Evolutionary conservation across 768 basidiomycete species (phyloP), one percentile per base, ranked within the genome.

Genomic region (Xerocomus spinulosus): DNA sequence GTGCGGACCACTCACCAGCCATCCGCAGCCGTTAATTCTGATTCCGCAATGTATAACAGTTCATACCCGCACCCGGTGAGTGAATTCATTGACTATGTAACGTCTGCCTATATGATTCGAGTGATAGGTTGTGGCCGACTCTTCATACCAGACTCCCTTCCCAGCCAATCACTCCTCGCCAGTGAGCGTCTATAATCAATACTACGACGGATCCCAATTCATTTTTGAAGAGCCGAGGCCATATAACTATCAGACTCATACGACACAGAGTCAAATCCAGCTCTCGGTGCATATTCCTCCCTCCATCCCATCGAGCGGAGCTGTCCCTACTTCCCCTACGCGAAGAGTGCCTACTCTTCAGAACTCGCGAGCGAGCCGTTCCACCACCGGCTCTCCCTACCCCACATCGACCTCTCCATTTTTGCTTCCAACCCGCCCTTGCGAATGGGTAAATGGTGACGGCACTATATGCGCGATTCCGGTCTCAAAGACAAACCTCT

Each of bases 401-500:
- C 29, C 0, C 2, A 13, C 36, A 1, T 29, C 2, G 13, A 49
- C 46, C 15, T 21, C 50, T 12, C 29, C 21, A 3, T 53, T 57
- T 4, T 40, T 1, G 23, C 41, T 9, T 1, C 29, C 0, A 3
- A 8, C 21, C n/a, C 15, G 2, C 25, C 9, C 1, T 1, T 62
- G 62, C 17, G 4, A 24, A 2, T 64, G 60, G 60, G 2, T 28
- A 0, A 3, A 0, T 1, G 39, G 35, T 0, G 35, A 56, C n/a
- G 53, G 50, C 2, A 17, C 20, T 0, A 9, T 36, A 8, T 61
- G 59, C 26, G 17, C 20, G 0, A 29, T 0, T 2, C 15, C 0
- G 0, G 54, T 64, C 26, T 36, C 52, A 1, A 5, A 3, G 6
- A 0, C 8, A 17, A 9, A 0, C 0, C 10, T 54, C 14, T 9